Base-by-base conservation (phyloP, 768 basidiomycete genomes). In the Trametes gibbosa region DNA sequence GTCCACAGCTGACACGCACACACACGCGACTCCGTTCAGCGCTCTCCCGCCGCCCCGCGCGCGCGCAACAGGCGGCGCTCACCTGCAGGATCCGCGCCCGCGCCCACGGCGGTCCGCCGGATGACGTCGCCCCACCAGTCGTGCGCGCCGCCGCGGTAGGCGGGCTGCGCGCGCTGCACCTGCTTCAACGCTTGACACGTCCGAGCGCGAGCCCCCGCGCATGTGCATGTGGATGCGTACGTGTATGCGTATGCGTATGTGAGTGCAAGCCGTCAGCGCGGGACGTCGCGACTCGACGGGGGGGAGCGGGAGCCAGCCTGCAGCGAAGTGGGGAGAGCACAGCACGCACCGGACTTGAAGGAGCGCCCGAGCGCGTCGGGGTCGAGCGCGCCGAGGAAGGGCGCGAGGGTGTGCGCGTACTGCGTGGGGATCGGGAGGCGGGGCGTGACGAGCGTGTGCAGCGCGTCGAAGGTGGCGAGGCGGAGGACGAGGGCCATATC, bases 111-210 rank as follows among this genome's bases (percentile, higher is more conserved):
- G 37, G 91, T 92, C 57, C 81, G 74, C 56, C 76, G 77, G 61
- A 93, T 85, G 39, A 93, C 89, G 61, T 89, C 85, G n/a, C 75
- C 70, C 91, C 91, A 93, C 90, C 89, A 92, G 2, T 67, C 70
- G 32, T 79, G 69, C 47, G 79, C 77, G 48, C 85, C 85, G 16
- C 76, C 71, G 48, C 72, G 68, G 67, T 90, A 91, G 0, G 75
- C 80, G 1, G 89, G 87, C 45, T 79, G 77, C 59, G 85, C 81
- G 16, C 63, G 73, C 68, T 90, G 86, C 19, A 86, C 65, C 60
- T 81, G 74, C 61, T 70, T 78, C 58, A 84, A 66, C 19, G 81
- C 81, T 81, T 5, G n/a, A n/a, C n/a, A n/a, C n/a, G n/a, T n/a
- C n/a, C n/a, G n/a, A n/a, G n/a, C n/a, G n/a, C n/a, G n/a, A n/a